Percentiles rank a stretch among this genome's conserved stretches.
Conservation (phyloP, 2,329 filamentous ascomycete genomes). For the Chaetothyriales sp. region DNA sequence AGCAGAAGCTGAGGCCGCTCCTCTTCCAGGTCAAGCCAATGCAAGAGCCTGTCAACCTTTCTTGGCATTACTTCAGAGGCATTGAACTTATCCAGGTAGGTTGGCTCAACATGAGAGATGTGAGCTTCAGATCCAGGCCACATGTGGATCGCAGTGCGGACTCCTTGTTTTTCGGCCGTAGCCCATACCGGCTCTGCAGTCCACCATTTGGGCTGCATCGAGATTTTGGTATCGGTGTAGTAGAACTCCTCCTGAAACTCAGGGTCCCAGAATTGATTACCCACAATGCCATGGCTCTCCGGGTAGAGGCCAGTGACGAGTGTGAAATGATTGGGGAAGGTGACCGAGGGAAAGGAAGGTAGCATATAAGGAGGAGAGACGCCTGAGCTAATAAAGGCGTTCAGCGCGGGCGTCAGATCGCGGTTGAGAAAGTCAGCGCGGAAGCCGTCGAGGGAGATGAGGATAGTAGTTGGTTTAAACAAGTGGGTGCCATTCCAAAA, state of each 20-base stretch:
- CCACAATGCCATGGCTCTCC: slow-evolving; percentile 81
- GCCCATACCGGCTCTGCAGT: slow-evolving; percentile 86
- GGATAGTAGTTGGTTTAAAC: slow-evolving; percentile 80
- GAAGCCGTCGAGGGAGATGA: slow-evolving; percentile 91
- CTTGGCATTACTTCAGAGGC: slow-evolving; percentile 54
- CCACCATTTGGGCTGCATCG: slow-evolving; percentile 86
- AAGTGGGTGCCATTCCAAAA: slow-evolving; percentile 70
- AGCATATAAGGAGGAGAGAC: slow-evolving; percentile 86
- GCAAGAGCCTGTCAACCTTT: slow-evolving; percentile 67
- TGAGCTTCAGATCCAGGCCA: slow-evolving; percentile 94
- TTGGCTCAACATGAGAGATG: slow-evolving; percentile 58
- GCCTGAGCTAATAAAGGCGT: slow-evolving; percentile 62
- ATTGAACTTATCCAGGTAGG: slow-evolving; percentile 73
- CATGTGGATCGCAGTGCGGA: slow-evolving; percentile 82
- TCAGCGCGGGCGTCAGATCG: slow-evolving; percentile 67
- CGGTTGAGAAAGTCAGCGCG: slow-evolving; percentile 81
- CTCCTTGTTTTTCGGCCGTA: slow-evolving; percentile 68
- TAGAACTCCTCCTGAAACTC: slow-evolving; percentile 63
- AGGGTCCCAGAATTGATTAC: slow-evolving; percentile 90
- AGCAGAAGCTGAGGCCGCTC: slow-evolving; percentile 77
- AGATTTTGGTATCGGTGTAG: slow-evolving; percentile 61
- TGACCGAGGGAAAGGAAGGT: slow-evolving; percentile 89
- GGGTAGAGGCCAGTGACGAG: slow-evolving; percentile 84
- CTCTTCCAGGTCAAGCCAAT: slow-evolving; percentile 64
- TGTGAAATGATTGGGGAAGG: slow-evolving; percentile 93